Evolutionary conservation across 805 yeast genomes (phyloP), one percentile per base, ranked within the genome.

Genomic region (Wickerhamiella shivajii): DNA sequence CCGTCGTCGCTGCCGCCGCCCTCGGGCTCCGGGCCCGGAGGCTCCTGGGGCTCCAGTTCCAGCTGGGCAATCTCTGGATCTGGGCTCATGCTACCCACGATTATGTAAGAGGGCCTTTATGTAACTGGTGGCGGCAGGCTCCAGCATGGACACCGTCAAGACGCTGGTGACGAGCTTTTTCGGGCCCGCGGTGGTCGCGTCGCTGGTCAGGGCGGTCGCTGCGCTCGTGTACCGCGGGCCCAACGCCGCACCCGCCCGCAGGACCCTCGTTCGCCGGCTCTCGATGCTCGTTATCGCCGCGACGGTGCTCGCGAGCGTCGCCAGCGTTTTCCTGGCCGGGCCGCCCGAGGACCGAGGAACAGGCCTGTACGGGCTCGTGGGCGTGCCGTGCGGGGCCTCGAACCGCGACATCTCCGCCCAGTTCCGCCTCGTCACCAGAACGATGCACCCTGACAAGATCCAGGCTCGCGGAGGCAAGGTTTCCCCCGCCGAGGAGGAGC

Each of bases 371-470:
- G 27, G 40, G 2, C 21, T 45, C 6, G 36, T 53, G 5, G 40
- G 43, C 6, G 41, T 50, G 5, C 32, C 39, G 7, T 29, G 40
- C 5, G 26, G 31, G 2, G 50, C 46, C 7, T 33, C 46, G 3
- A 29, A 31, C 4, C 39, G 38, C 13, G 39, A 41, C 2, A 29
- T 55, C 16, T 27, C 39, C 33, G 23, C 39, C 4, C 40, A 33
- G 14, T 55, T 37, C 33, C 37, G 55, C 11, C 22, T 24, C 23
- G 39, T 50, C 29, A 38, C 50, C 6, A 36, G 47, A n/a, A 33
- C 16, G 16, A 34, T 37, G 17, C 62, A 57, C 27, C 62, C 62
- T 2, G 62, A 57, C 39, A 57, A 58, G 39, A n/a, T n/a, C n/a
- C n/a, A n/a, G n/a, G n/a, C n/a, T n/a, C n/a, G n/a, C n/a, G 32